These are phyloP conservation scores for Chalciporus piperatus DNA, from an alignment of 768 basidiomycete genomes.

Conservation along the genomic window DNA sequence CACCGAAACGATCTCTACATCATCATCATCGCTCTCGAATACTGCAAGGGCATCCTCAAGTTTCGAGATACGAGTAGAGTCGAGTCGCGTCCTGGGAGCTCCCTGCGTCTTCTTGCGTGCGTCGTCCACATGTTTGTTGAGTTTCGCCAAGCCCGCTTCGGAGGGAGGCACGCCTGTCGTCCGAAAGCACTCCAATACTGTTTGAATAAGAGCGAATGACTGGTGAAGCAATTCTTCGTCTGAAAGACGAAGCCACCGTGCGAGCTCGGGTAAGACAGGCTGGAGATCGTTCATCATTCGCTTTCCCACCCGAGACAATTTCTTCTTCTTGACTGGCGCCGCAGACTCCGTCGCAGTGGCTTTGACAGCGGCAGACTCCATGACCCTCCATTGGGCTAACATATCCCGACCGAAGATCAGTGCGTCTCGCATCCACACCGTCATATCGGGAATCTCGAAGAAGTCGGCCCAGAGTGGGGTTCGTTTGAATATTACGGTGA, in stretches of 20 bases:
- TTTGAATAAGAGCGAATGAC: constrained; percentile 78
- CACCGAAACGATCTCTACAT: constrained; percentile 52
- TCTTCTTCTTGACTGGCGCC: constrained; percentile 33
- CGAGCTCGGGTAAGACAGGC: constrained; percentile 72
- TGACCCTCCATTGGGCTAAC: constrained; percentile 72
- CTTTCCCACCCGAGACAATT: constrained; percentile 59
- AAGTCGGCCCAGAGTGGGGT: constrained; percentile 81
- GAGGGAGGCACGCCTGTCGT: constrained; percentile 56
- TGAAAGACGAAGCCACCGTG: constrained; percentile 88
- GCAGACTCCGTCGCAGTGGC: constrained; percentile 20
- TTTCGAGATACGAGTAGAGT: constrained; percentile 52
- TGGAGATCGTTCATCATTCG: constrained; percentile 79
- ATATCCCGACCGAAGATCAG: constrained; percentile 89
- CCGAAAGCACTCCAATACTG: constrained; percentile 74
- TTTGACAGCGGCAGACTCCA: constrained; percentile 58
- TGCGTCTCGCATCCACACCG: constrained; percentile 97
- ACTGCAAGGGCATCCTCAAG: constrained; percentile 64
- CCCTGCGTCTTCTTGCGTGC: constrained; percentile 50
- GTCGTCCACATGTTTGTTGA: constrained; percentile 62
- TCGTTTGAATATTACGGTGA: constrained; percentile 80
- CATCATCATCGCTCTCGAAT: constrained; percentile 64
- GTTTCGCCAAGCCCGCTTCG: constrained; percentile 55
- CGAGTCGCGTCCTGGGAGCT: constrained; percentile 50
- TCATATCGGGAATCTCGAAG: constrained; percentile 83
- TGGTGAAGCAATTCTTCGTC: constrained; percentile 91